Percentiles rank a stretch among this genome's conserved stretches.
Conservation (phyloP, 2,329 filamentous ascomycete genomes). For the Aureobasidium musti region DNA sequence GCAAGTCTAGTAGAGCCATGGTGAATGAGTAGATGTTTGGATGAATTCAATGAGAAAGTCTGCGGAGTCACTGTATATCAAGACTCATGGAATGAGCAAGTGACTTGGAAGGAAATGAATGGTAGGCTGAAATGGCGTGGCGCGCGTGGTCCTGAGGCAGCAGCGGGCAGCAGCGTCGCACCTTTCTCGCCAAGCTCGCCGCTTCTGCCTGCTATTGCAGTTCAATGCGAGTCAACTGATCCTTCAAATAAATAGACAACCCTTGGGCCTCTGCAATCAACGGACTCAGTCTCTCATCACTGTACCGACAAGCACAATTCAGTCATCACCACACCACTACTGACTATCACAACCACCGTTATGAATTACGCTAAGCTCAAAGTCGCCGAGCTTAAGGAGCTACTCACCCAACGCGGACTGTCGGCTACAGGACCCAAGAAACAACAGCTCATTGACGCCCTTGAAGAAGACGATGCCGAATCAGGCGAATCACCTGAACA, state of each 20-base stretch:
- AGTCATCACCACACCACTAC: not conserved
- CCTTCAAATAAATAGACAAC: conserved; percentile 4
- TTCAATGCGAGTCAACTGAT: not conserved
- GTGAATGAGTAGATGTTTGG: not conserved
- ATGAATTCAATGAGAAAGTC: not conserved
- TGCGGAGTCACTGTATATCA: not conserved
- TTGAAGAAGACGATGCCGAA: conserved; percentile 38
- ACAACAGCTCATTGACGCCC: conserved; percentile 46
- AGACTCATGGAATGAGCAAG: not conserved
- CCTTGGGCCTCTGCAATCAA: not conserved
- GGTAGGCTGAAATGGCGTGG: conserved; percentile 8
- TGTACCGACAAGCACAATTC: not conserved
- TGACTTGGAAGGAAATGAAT: too few relatives aligned
- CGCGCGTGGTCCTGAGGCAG: conserved; percentile 20
- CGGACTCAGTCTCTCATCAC: not conserved
- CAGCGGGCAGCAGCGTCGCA: conserved; percentile 29
- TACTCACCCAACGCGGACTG: conserved; percentile 46
- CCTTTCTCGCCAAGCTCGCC: conserved; percentile 12
- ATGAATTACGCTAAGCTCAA: conserved; percentile 47
- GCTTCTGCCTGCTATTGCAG: conserved; percentile 22
- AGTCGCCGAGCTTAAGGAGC: conserved; percentile 44
- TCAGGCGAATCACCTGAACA: not conserved
- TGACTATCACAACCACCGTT: not conserved
- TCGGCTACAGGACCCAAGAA: conserved; percentile 47
- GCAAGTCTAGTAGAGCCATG: conserved; percentile 39